These are phyloP conservation scores for Cladophialophora bantiana DNA, from an alignment of 2,329 filamentous ascomycete species.

Conservation along the genomic window DNA sequence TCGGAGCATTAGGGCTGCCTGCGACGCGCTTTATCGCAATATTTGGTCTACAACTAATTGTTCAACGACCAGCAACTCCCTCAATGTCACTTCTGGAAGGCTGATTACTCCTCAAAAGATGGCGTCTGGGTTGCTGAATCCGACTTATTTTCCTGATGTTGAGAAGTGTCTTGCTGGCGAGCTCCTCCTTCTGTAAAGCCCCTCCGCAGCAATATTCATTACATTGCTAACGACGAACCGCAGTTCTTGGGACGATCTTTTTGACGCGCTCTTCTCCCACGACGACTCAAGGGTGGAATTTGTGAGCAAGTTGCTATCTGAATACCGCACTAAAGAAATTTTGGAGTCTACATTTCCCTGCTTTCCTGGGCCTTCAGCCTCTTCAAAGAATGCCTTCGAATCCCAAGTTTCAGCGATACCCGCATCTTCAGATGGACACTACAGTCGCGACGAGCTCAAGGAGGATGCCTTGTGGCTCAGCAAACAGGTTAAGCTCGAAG, in stretches of 20 bases:
- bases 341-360: conserved; percentile 27
- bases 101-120: conserved; percentile 30
- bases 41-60: neutral
- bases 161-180: conserved; percentile 45
- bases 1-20: conserved; percentile 13
- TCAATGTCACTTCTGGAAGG: conserved; percentile 25
- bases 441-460: conserved; percentile 81
- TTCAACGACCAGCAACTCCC: neutral
- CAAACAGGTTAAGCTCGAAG: conserved; percentile 76
- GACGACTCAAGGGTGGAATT: conserved; percentile 21
- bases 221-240: conserved; percentile 19
- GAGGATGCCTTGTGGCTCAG: conserved; percentile 86
- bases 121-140: conserved; percentile 31
- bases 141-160: conserved; percentile 31
- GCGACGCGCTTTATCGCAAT: conserved; percentile 20
- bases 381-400: conserved; percentile 74
- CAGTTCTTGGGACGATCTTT: conserved; percentile 38
- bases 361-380: conserved; percentile 24
- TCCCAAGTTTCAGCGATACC: conserved; percentile 84
- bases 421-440: conserved; percentile 69
- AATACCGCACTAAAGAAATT: conserved; percentile 29
- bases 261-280: conserved; percentile 33
- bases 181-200: conserved; percentile 29
- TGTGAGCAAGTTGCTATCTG: conserved; percentile 29
- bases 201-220: neutral